phyloP scores from a whole-genome alignment of 768 basidiomycete genomes.

The Mycena olivaceomarginata region DNA sequence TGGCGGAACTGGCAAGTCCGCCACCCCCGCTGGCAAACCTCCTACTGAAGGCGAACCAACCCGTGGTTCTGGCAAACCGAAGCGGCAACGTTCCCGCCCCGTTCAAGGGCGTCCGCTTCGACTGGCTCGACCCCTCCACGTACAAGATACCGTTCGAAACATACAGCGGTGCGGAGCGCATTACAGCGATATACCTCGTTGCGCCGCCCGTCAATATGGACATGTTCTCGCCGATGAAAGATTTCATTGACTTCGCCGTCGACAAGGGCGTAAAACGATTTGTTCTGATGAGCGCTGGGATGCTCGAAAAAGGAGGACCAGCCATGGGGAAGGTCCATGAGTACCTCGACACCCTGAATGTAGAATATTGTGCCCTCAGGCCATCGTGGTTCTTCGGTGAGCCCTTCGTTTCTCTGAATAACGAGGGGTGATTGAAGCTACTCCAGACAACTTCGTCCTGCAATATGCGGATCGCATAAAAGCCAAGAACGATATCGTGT shows the following conservation, averaged over 20 bases:
- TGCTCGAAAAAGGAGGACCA: conserved; percentile 47
- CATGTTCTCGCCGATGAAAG: conserved; percentile 44
- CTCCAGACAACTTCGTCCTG: conserved; percentile 55
- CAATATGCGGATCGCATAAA: conserved; percentile 47
- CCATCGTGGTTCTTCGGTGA: conserved; percentile 63
- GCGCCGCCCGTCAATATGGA: conserved; percentile 46
- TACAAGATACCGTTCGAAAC: conserved; percentile 55
- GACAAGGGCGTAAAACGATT: conserved; percentile 58
- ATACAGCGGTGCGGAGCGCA: conserved; percentile 50
- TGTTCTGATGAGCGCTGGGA: conserved; percentile 54
- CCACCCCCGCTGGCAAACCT: conserved; percentile 51
- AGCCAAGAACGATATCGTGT: conserved; percentile 49
- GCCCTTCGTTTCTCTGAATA: not conserved
- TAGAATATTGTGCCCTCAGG: conserved; percentile 58
- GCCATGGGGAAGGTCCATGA: conserved; percentile 57
- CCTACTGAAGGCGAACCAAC: conserved; percentile 48
- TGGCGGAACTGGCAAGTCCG: conserved; percentile 60
- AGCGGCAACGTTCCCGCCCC: conserved; percentile 50
- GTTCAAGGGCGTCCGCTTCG: conserved; percentile 54
- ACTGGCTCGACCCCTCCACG: conserved; percentile 59
- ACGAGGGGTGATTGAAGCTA: not conserved
- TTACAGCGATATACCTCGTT: conserved; percentile 53
- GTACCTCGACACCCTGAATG: conserved; percentile 55
- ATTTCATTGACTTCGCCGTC: conserved; percentile 57
- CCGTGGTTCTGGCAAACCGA: conserved; percentile 55